Percentiles rank a stretch among this genome's conserved stretches.
phyloP scores from a whole-genome alignment of 257 asterid species.

The Solanum boliviense region DNA sequence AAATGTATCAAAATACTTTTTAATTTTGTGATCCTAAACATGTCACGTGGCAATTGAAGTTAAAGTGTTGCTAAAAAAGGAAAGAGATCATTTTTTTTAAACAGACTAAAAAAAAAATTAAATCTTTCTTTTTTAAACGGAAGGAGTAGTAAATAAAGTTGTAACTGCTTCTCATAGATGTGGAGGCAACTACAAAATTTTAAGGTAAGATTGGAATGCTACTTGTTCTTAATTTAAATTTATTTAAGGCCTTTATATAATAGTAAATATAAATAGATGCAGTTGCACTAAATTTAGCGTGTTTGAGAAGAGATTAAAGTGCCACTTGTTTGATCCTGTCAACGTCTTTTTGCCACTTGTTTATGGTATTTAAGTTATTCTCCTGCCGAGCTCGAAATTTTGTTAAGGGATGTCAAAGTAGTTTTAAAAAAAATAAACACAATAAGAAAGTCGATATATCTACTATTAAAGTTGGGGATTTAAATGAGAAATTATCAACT shows the following conservation, averaged over 20 bases:
- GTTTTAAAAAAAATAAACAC: too few species aligned
- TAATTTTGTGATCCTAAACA: too few species aligned
- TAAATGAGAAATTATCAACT: too few species aligned
- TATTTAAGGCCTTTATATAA: neutral
- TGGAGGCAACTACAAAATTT: neutral
- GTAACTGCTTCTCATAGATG: neutral
- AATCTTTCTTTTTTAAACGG: too few species aligned
- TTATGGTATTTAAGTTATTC: neutral
- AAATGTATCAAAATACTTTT: too few species aligned
- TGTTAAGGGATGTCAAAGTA: too few species aligned
- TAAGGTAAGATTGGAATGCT: neutral
- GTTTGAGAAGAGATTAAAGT: neutral
- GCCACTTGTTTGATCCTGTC: neutral
- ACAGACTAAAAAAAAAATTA: too few species aligned
- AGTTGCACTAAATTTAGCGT: neutral
- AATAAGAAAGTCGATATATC: too few species aligned
- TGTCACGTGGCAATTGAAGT: too few species aligned
- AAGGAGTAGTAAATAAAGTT: neutral
- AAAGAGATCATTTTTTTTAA: rapidly evolving
- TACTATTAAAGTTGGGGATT: too few species aligned
- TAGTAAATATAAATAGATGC: neutral
- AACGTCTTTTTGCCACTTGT: neutral
- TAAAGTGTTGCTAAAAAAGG: too few species aligned
- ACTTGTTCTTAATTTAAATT: neutral
- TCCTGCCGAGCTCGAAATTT: too few species aligned